Percentiles rank a stretch among this genome's conserved stretches.
Conservation (phyloP, 202 grass and related monocot species). For the Panicum virgatum region DNA sequence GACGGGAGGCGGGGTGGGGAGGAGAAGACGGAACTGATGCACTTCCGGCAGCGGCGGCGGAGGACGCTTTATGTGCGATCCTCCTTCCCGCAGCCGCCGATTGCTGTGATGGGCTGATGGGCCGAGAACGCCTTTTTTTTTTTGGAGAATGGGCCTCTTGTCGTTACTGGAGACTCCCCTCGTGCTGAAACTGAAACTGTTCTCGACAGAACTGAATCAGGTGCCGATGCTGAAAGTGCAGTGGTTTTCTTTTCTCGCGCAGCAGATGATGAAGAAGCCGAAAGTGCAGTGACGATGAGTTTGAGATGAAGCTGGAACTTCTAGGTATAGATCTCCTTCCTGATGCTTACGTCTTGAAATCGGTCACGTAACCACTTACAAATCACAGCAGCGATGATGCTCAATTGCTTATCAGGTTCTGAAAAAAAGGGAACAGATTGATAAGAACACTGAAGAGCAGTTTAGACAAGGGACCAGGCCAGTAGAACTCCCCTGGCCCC, state of each 20-base stretch:
- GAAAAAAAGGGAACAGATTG: too few relatives aligned
- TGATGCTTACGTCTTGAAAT: conserved; percentile 4
- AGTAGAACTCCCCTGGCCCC: too few relatives aligned
- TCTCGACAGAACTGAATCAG: background rate
- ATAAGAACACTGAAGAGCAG: background rate
- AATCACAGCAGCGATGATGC: background rate
- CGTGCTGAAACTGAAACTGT: background rate
- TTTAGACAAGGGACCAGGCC: background rate
- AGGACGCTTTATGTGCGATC: background rate
- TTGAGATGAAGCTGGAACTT: background rate
- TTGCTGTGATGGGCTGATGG: conserved; percentile 15
- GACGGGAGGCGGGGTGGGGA: background rate
- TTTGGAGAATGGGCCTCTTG: background rate
- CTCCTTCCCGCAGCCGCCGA: too few relatives aligned
- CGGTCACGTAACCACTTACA: background rate
- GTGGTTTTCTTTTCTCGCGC: too few relatives aligned
- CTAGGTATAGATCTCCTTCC: background rate
- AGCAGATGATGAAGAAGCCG: background rate
- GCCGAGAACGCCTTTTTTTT: background rate
- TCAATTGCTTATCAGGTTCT: background rate
- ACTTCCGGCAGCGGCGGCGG: background rate
- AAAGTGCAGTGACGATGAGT: background rate
- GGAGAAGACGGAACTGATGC: background rate
- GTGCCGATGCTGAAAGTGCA: background rate
- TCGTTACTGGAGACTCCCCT: too few relatives aligned